Evolutionary conservation across 176 grass and related monocot species (phyloP), one percentile per base, ranked within the genome.

Genomic region (Zoysia japonica): DNA sequence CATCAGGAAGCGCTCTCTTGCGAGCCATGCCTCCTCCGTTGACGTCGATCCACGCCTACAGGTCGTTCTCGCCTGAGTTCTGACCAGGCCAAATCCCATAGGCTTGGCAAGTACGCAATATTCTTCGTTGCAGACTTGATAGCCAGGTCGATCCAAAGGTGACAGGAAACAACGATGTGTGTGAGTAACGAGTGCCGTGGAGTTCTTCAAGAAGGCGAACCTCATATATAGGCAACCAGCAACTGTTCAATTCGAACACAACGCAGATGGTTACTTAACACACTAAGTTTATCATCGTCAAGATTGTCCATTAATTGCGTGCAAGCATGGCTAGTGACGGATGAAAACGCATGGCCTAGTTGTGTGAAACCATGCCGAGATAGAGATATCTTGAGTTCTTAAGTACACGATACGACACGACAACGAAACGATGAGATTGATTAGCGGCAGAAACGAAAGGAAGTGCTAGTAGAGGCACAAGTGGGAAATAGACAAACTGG

Each of bases 21-120:
- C 47, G 38, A 9, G 52, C 14, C 78, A 71, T 71, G 59, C 38
- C 64, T 35, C 6, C 77, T 35, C 20, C 62, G 47, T 65, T 15
- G 47, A 64, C 50, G 2, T 16, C 13, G 51, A 51, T 0, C 14
- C 13, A 54, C 52, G 14, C 45, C 45, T 47, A 5, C 8, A 4
- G 6, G 2, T 28, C 28, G 28, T 28, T 28, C 28, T 28, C 28
- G 28, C 28, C 28, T 28, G 28, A 28, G 28, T 28, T 28, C 6
- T 9, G 7, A 56, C 51, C 37, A 28, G n/a, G 3, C 5, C 53
- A 70, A 68, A 44, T 15, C 77, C 77, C 64, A 79, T 68, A 68
- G 11, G 77, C 64, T 40, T 50, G 11, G 11, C 35, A 53, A 52
- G 6, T 5, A 53, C 3, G 13, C 52, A 6, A 6, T 6, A 42